phyloP scores from a whole-genome alignment of 2,329 filamentous ascomycete species.

The Microdochium trichocladiopsis region DNA sequence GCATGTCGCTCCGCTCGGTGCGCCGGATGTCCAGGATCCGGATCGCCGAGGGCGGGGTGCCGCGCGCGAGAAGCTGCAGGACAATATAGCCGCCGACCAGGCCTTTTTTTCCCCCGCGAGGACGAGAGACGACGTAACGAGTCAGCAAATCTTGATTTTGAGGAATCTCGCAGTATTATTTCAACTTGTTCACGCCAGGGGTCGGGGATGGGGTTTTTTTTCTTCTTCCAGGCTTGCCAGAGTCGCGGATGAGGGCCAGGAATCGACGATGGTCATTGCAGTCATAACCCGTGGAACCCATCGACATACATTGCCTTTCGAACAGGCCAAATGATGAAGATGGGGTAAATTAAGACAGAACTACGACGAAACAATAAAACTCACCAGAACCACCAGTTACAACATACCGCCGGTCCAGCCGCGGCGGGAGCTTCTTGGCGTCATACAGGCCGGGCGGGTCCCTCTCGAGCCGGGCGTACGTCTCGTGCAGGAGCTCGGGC shows the following conservation, averaged over 20 bases:
- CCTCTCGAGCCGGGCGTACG: constrained; percentile 25
- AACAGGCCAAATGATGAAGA: no score
- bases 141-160: background rate
- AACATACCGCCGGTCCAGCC: constrained; percentile 32
- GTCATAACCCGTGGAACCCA: no score
- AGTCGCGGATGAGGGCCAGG: no score
- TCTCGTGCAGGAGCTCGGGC: constrained; percentile 22
- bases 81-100: constrained; percentile 49
- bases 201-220: no score
- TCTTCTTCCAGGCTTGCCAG: no score
- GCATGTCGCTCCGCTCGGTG: constrained; percentile 34
- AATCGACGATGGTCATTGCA: no score
- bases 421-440: constrained; percentile 27
- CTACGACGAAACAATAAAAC: constrained; percentile 7
- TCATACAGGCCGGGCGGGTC: constrained; percentile 27
- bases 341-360: background rate
- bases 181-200: no score
- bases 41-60: constrained; percentile 40
- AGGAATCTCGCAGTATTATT: background rate
- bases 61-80: constrained; percentile 43
- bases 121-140: background rate
- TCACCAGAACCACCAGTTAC: constrained; percentile 39
- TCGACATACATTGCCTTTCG: no score
- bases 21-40: constrained; percentile 44
- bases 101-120: constrained; percentile 24